These are phyloP conservation scores for Tolypocladium inflatum DNA, from an alignment of 2,329 filamentous ascomycete species.

Conservation along the genomic window DNA sequence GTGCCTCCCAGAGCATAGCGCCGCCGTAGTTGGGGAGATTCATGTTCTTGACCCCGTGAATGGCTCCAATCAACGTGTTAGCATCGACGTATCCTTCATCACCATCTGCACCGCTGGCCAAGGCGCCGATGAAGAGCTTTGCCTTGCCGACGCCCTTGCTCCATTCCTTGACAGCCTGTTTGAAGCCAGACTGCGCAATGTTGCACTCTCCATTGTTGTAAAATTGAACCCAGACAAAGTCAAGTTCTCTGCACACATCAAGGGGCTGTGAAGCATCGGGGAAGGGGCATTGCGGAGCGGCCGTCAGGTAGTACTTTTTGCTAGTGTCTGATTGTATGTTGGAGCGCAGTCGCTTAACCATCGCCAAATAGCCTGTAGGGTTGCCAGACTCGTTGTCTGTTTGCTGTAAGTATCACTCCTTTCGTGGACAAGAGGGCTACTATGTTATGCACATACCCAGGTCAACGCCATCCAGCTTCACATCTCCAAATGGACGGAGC, in stretches of 20 bases:
- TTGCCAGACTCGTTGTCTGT: slow-evolving; percentile 48
- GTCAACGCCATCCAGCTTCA: slow-evolving; percentile 64
- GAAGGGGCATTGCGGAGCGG: slow-evolving; percentile 23
- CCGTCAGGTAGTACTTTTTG: not conserved
- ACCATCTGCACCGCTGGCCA: slow-evolving; percentile 38
- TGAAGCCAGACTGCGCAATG: slow-evolving; percentile 40
- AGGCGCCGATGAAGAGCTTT: slow-evolving; percentile 50
- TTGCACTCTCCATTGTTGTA: slow-evolving; percentile 58
- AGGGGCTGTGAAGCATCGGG: slow-evolving; percentile 42
- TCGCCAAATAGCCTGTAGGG: slow-evolving; percentile 46
- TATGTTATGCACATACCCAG: slow-evolving; percentile 23
- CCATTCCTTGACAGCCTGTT: slow-evolving; percentile 53
- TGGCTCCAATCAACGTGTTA: slow-evolving; percentile 32
- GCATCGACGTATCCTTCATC: slow-evolving; percentile 43
- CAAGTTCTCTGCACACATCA: slow-evolving; percentile 26
- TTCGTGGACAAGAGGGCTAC: not conserved
- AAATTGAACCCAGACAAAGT: slow-evolving; percentile 49
- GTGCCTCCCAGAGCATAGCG: slow-evolving; percentile 58
- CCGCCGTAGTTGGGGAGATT: slow-evolving; percentile 51
- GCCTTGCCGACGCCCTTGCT: slow-evolving; percentile 49
- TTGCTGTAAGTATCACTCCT: slow-evolving; percentile 1
- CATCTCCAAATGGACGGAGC: slow-evolving; percentile 55
- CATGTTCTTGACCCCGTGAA: slow-evolving; percentile 35
- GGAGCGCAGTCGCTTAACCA: slow-evolving; percentile 44
- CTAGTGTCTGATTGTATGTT: slow-evolving; percentile 37